Percentiles rank a stretch among this genome's conserved stretches.
phyloP scores from a whole-genome alignment of 2,329 filamentous ascomycete genomes.

The Talaromyces piceae region DNA sequence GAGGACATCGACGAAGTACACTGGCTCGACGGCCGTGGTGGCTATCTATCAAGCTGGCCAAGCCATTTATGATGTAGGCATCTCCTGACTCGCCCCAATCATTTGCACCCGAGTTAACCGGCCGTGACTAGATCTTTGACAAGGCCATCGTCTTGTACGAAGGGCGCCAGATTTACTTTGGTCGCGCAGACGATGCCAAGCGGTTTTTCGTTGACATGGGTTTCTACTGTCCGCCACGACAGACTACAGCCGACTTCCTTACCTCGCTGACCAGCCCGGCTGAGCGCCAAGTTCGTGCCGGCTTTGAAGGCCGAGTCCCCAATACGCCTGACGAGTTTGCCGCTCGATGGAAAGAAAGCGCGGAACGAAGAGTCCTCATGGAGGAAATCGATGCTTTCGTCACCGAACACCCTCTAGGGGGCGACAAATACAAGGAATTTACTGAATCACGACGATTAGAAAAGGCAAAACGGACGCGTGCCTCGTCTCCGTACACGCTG shows the following conservation, averaged over 20 bases:
- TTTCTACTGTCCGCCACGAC: constrained; percentile 61
- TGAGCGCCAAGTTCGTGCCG: constrained; percentile 51
- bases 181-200: constrained; percentile 54
- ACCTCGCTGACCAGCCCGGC: constrained; percentile 61
- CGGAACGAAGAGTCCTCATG: constrained; percentile 37
- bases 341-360: constrained; percentile 47
- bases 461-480: constrained; percentile 44
- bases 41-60: constrained; percentile 50
- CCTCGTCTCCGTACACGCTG: constrained; percentile 73
- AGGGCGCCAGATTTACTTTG: constrained; percentile 71
- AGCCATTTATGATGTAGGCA: constrained; percentile 41
- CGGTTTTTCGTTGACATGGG: constrained; percentile 63
- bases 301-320: constrained; percentile 58
- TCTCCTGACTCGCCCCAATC: background rate
- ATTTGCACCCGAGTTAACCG: background rate
- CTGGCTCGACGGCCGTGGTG: constrained; percentile 45
- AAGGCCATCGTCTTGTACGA: constrained; percentile 68
- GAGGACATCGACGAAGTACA: constrained; percentile 43
- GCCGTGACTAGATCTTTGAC: constrained; percentile 51
- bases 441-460: constrained; percentile 35
- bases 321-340: constrained; percentile 65
- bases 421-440: constrained; percentile 34
- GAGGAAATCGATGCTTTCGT: constrained; percentile 40
- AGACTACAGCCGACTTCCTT: constrained; percentile 65
- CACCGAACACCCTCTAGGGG: constrained; percentile 33